Conservation (phyloP, 108 stramenopile genomes). For the Licmophora abbreviata region DNA sequence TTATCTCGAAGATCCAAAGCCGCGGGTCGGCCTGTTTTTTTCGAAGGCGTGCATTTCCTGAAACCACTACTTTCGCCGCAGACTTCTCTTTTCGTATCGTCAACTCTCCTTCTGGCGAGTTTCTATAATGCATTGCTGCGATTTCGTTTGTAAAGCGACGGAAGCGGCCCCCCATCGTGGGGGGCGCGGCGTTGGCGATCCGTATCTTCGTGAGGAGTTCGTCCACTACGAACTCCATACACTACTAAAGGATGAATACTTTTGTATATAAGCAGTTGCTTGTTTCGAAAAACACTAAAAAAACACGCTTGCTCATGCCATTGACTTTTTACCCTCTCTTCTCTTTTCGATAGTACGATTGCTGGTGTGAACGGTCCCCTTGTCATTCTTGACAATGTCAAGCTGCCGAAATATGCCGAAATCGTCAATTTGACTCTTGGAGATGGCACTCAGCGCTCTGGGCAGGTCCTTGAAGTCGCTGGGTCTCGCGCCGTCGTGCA, state of each 20-base stretch:
- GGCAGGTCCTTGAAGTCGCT: constrained; percentile 96
- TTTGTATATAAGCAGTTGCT: constrained; percentile 1
- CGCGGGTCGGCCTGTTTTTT: too few species aligned
- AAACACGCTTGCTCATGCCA: neutral
- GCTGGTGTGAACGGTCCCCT: constrained; percentile 98
- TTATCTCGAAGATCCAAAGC: too few species aligned
- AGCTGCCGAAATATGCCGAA: constrained; percentile 97
- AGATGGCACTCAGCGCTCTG: constrained; percentile 91
- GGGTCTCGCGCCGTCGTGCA: constrained; percentile 97
- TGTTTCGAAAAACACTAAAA: neutral
- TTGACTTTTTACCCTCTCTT: constrained; percentile 3
- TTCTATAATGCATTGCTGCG: too few species aligned
- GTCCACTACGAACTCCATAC: neutral
- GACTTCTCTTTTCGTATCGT: too few species aligned
- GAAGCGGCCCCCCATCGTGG: too few species aligned
- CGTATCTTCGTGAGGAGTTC: constrained; percentile 1
- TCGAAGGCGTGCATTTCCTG: too few species aligned
- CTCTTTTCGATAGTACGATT: constrained; percentile 71
- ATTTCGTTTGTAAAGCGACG: too few species aligned
- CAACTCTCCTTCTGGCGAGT: too few species aligned
- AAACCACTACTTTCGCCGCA: too few species aligned
- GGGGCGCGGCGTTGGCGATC: too few species aligned
- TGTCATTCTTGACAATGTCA: constrained; percentile 99
- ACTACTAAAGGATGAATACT: neutral
- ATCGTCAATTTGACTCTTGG: constrained; percentile 96